Percentiles rank a stretch among this genome's conserved stretches.
These are phyloP conservation scores for Nicotiana rustica DNA, from an alignment of 305 asterid species.

Conservation along the genomic window DNA sequence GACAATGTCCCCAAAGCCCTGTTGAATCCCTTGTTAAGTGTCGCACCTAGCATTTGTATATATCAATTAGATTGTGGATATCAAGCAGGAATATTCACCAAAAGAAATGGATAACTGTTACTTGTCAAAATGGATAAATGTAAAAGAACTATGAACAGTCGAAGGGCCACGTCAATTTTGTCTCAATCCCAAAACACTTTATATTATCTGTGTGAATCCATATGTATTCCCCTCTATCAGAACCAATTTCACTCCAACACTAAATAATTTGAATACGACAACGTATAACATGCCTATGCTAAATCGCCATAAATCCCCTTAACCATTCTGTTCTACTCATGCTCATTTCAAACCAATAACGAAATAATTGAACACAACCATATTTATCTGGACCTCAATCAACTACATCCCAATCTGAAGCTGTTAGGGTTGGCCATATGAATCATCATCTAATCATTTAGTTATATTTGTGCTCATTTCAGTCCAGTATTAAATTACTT, in stretches of 20 bases:
- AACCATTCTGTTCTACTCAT: not conserved
- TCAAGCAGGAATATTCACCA: not conserved
- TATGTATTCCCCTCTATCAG: not conserved
- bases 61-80: slow-evolving; percentile 18
- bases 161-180: not conserved
- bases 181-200: not conserved
- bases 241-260: not conserved
- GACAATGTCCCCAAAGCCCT: slow-evolving; percentile 60
- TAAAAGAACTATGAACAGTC: not conserved
- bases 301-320: not conserved
- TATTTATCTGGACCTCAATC: not conserved
- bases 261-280: not conserved
- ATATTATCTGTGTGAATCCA: not conserved
- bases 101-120: not conserved
- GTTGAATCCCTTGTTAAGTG: slow-evolving; percentile 58
- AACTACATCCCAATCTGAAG: not conserved
- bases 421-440: not conserved
- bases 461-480: not conserved
- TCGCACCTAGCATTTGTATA: slow-evolving; percentile 48
- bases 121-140: slow-evolving; percentile 23
- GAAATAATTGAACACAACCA: not conserved
- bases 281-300: not conserved
- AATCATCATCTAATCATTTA: not conserved
- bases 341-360: not conserved
- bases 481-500: not conserved